A percentile compares a stretch with the other conserved stretches of the same genome.
Conservation (phyloP, 768 basidiomycete genomes). For the Naematelia encephala region DNA sequence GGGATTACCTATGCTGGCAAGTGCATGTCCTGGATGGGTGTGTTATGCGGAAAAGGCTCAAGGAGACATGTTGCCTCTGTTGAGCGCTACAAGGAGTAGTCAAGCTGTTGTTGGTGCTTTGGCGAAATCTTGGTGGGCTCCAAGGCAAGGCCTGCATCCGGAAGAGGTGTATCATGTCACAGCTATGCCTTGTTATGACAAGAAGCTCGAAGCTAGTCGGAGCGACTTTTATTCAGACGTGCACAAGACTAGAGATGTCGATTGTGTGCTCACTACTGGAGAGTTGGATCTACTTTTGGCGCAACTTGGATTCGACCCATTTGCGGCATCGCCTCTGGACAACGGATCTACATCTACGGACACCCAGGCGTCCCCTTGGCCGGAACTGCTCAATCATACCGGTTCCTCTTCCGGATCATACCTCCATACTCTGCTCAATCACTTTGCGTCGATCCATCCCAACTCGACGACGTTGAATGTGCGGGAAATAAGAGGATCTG, state of each 20-base stretch:
- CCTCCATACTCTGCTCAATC: slow-evolving; percentile 70
- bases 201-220: slow-evolving; percentile 95
- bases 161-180: slow-evolving; percentile 90
- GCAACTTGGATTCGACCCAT: slow-evolving; percentile 77
- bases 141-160: slow-evolving; percentile 67
- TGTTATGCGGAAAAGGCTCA: slow-evolving; percentile 99
- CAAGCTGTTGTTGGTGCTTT: slow-evolving; percentile 92
- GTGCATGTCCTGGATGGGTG: slow-evolving; percentile 98
- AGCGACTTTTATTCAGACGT: slow-evolving; percentile 75
- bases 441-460: slow-evolving; percentile 52
- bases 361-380: slow-evolving; percentile 53
- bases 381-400: slow-evolving; percentile 70
- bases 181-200: slow-evolving; percentile 99
- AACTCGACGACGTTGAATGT: slow-evolving; percentile 33
- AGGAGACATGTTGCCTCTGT: slow-evolving; percentile 85
- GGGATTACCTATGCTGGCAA: slow-evolving; percentile 81
- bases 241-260: slow-evolving; percentile 84
- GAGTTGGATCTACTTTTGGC: slow-evolving; percentile 82
- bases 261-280: slow-evolving; percentile 95
- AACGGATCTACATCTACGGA: background rate
- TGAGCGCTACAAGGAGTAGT: slow-evolving; percentile 82
- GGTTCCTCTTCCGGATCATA: slow-evolving; percentile 93
- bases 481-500: slow-evolving; percentile 47
- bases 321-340: slow-evolving; percentile 59
- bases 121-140: slow-evolving; percentile 82